These are phyloP conservation scores for Pelargonium cotyledonis DNA, from an alignment of 441 rosid genomes.

Conservation along the genomic window DNA sequence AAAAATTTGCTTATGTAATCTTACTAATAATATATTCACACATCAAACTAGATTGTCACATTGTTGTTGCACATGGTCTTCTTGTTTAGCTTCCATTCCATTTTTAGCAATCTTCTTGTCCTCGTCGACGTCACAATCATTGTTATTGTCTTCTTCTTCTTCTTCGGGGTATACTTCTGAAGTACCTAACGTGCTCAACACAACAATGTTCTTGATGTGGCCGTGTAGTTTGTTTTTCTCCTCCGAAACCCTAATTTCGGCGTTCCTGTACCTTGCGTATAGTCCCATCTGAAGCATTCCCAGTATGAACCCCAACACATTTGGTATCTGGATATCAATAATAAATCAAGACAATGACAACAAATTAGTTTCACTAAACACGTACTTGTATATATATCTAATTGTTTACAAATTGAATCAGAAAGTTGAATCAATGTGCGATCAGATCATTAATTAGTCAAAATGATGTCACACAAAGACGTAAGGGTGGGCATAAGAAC, in stretches of 20 bases:
- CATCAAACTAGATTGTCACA: too few relatives aligned
- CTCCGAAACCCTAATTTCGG: constrained; percentile 8
- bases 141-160: background rate
- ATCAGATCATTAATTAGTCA: background rate
- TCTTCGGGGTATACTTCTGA: constrained; percentile 45
- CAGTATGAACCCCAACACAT: constrained; percentile 59
- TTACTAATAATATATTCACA: too few relatives aligned
- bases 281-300: constrained; percentile 71
- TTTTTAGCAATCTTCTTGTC: too few relatives aligned
- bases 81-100: too few relatives aligned
- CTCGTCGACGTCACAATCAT: too few relatives aligned
- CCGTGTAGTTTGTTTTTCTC: background rate
- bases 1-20: too few relatives aligned
- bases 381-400: too few relatives aligned
- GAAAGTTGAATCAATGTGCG: too few relatives aligned
- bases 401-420: too few relatives aligned
- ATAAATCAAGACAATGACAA: background rate
- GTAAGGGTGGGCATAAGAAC: background rate
- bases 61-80: too few relatives aligned
- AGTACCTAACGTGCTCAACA: constrained; percentile 30
- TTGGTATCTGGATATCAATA: constrained; percentile 52
- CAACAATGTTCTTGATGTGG: constrained; percentile 23
- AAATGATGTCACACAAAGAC: background rate
- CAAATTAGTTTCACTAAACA: too few relatives aligned
- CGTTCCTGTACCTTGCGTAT: constrained; percentile 44